These are phyloP conservation scores for Colletotrichum sp. DNA, from an alignment of 2,329 filamentous ascomycete species.

Conservation along the genomic window DNA sequence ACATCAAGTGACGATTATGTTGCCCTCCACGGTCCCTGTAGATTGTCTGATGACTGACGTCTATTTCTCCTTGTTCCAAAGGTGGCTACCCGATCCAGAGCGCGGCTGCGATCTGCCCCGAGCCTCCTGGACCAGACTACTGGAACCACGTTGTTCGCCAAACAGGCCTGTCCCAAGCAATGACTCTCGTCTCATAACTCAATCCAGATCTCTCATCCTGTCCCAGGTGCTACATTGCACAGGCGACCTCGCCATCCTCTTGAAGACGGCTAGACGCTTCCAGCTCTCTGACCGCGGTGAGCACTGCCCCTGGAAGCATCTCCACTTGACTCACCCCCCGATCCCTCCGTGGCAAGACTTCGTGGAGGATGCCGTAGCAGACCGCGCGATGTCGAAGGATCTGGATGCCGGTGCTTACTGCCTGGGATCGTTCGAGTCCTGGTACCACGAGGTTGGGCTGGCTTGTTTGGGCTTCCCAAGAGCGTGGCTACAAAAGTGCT, in stretches of 20 bases:
- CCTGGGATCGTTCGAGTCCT: not conserved
- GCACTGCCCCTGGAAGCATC: not conserved
- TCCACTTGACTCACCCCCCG: not conserved
- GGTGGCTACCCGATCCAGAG: not conserved
- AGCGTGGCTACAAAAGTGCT: not conserved
- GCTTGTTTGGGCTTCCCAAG: not conserved
- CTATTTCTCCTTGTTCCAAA: not conserved
- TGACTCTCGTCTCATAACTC: not conserved
- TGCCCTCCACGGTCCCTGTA: not conserved
- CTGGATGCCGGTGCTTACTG: not conserved
- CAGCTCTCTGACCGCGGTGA: not conserved
- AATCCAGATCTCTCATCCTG: not conserved
- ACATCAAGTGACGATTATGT: slow-evolving; percentile 12
- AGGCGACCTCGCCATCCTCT: not conserved
- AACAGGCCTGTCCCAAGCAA: not conserved
- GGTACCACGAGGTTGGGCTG: not conserved
- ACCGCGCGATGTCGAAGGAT: slow-evolving; percentile 1
- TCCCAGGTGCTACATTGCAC: slow-evolving; percentile 18
- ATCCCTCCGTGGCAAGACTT: not conserved
- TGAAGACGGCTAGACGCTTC: not conserved
- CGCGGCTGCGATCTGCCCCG: slow-evolving; percentile 4
- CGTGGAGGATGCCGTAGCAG: not conserved
- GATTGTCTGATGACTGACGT: not conserved
- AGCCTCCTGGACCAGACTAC: slow-evolving; percentile 6
- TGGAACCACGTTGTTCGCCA: slow-evolving; percentile 16